Evolutionary conservation across 2,329 filamentous ascomycete species (phyloP), one percentile per base, ranked within the genome.

Genomic region (Macroventuria anomochaeta): DNA sequence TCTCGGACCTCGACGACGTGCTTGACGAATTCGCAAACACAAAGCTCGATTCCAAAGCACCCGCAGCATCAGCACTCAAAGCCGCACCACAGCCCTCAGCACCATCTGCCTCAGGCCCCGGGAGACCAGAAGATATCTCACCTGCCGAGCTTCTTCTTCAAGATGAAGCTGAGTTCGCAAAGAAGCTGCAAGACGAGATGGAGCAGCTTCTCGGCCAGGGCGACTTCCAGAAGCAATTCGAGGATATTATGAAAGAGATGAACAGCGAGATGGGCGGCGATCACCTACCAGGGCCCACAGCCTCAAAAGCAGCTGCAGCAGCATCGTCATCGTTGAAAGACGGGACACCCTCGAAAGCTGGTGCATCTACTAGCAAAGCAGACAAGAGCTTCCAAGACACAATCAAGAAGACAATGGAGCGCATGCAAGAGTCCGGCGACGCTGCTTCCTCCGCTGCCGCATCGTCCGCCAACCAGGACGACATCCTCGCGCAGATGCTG

Each of bases 1-100:
- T 95, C 17, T 90, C 97, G 69, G 95, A 97, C 68, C 80, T 99
- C 37, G 95, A 99, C 76, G 93, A 97, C 65, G 89, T 97, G 75
- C 87, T 99, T 21, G 91, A 97, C 71, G 90, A 97, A 61, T 99
- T 99, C 77, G 87, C 88, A 34, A 77, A 88, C 23, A 80, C 82
- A 44, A 86, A 87, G 62, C 66, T 87, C 53, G 78, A 84, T 62
- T 69, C 76, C 64, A 82, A 80, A 71, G 69, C 73, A 37, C 61
- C 62, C 56, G 64, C 64, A 32, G 38, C 64, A 3, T 64, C 58
- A 44, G 64, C 66, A 34, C 59, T 75, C 10, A 56, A 71, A 46
- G 65, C 74, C 39, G 67, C 72, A 42, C 65, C 74, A 46, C 40
- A 54, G n/a, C 53, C 69, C 44, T 64, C 73, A 43, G 68, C 72